These are phyloP conservation scores for Madurella mycetomatis DNA, from an alignment of 2,329 filamentous ascomycete genomes.

Conservation along the genomic window DNA sequence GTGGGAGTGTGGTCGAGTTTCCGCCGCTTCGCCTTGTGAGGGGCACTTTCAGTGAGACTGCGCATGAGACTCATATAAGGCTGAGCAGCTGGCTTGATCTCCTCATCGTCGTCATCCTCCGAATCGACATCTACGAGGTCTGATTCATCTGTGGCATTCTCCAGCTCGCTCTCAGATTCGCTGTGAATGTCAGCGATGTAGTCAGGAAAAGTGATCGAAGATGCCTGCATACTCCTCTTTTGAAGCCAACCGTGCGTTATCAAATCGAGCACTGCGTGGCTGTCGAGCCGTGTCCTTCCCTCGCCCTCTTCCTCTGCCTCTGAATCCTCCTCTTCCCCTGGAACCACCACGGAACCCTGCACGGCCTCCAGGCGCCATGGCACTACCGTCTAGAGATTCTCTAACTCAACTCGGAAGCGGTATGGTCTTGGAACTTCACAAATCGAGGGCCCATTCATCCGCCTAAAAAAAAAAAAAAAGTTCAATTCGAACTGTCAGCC, in stretches of 20 bases:
- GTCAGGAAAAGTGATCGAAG: background rate
- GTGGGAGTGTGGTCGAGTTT: conserved; percentile 45
- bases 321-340: conserved; percentile 22
- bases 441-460: background rate
- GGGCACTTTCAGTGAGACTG: conserved; percentile 44
- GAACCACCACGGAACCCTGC: conserved; percentile 27
- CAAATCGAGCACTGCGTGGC: conserved; percentile 35
- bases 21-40: conserved; percentile 50
- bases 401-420: background rate
- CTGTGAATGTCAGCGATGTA: conserved; percentile 16
- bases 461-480: conserved; percentile 30
- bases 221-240: conserved; percentile 37
- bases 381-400: background rate
- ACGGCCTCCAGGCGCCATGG: conserved; percentile 32
- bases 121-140: conserved; percentile 38
- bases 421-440: background rate
- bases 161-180: conserved; percentile 18
- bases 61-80: conserved; percentile 58
- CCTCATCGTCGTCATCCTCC: conserved; percentile 45
- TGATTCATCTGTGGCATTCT: conserved; percentile 17
- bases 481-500: conserved; percentile 31
- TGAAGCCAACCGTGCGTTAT: conserved; percentile 43
- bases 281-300: conserved; percentile 20
- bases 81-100: conserved; percentile 37
- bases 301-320: conserved; percentile 27